phyloP scores from a whole-genome alignment of 1,139 yeast genomes.

The Casaregolazyma lundiana region DNA sequence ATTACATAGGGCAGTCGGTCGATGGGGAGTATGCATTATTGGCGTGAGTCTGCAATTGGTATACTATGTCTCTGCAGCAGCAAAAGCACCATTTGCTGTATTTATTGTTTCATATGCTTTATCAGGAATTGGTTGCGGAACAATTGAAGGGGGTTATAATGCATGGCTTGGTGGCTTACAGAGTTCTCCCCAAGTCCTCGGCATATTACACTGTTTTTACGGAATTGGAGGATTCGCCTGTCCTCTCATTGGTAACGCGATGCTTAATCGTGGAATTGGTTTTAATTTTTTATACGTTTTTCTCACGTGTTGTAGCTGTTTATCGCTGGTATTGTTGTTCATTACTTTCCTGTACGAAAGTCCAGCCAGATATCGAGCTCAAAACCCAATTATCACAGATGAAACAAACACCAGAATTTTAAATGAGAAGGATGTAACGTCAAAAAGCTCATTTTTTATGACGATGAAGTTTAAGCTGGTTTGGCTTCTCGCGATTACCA shows the following conservation, averaged over 20 bases:
- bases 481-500: conserved; percentile 53
- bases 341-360: conserved; percentile 22
- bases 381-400: conserved; percentile 1
- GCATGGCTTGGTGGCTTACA: conserved; percentile 51
- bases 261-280: conserved; percentile 42
- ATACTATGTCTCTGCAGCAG: conserved; percentile 41
- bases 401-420: background rate
- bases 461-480: conserved; percentile 51
- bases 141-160: conserved; percentile 52
- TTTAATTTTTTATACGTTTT: conserved; percentile 55
- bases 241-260: conserved; percentile 53
- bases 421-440: conserved; percentile 1
- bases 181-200: conserved; percentile 46
- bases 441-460: conserved; percentile 6
- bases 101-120: conserved; percentile 51
- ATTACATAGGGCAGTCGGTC: conserved; percentile 41
- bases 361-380: conserved; percentile 15
- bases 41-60: conserved; percentile 37
- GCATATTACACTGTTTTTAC: conserved; percentile 53
- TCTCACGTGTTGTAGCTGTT: conserved; percentile 38
- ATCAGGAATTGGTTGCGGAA: conserved; percentile 57
- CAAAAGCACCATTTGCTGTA: conserved; percentile 37
- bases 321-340: conserved; percentile 23
- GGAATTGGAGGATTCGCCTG: conserved; percentile 60
- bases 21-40: conserved; percentile 35